Evolutionary conservation across 257 asterid genomes (phyloP).

Genomic region (Plectranthus barbatus): DNA sequence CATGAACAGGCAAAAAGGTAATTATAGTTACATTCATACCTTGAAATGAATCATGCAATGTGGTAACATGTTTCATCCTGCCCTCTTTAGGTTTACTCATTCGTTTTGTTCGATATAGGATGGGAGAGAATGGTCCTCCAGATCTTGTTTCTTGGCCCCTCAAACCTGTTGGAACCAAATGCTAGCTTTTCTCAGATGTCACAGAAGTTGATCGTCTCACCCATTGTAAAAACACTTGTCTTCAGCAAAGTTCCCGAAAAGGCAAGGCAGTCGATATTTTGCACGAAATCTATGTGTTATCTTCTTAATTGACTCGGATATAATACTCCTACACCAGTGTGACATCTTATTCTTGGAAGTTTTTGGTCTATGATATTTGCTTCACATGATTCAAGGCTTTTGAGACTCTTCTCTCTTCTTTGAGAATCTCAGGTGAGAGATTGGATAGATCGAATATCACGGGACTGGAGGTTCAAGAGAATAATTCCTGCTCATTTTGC

Average conservation of each 20-base stretch:
- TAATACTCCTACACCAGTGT: background rate
- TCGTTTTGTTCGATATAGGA: slow-evolving; percentile 35
- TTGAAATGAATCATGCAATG: background rate
- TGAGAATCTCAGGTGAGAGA: slow-evolving; percentile 65
- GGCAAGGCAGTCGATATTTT: slow-evolving; percentile 30
- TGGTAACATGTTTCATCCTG: background rate
- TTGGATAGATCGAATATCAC: slow-evolving; percentile 71
- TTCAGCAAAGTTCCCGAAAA: slow-evolving; percentile 96
- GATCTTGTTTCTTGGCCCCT: slow-evolving; percentile 93
- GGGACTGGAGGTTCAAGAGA: slow-evolving; percentile 91
- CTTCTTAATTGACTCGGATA: background rate
- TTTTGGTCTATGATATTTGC: background rate
- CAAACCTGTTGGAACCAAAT: slow-evolving; percentile 87
- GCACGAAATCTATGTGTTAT: background rate
- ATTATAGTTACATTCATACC: background rate
- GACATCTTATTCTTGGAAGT: background rate
- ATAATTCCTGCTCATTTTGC: slow-evolving; percentile 96
- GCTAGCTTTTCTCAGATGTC: slow-evolving; percentile 95
- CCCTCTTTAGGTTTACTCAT: background rate
- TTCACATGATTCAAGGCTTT: background rate
- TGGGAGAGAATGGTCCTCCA: slow-evolving; percentile 99
- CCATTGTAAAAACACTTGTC: slow-evolving; percentile 84
- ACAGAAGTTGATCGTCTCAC: slow-evolving; percentile 88
- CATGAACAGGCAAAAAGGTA: slow-evolving; percentile 71
- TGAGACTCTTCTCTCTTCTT: background rate